Evolutionary conservation across 345 rosid species (phyloP).

Genomic region (Salix exigua): DNA sequence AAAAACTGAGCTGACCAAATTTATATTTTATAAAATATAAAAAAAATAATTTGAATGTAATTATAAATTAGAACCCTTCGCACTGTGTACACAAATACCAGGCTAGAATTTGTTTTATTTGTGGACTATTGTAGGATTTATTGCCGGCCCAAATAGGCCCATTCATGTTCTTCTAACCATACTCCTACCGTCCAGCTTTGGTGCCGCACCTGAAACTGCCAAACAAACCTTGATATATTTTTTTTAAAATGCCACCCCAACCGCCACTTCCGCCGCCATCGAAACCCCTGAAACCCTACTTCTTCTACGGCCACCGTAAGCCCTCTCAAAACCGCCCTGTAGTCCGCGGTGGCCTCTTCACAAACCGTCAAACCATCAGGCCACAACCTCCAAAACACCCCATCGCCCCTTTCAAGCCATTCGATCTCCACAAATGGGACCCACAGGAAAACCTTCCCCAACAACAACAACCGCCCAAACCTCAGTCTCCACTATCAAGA

Average conservation of each 20-base stretch:
- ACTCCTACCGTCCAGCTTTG: no score
- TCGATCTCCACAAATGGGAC: conserved; percentile 70
- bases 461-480: conserved; percentile 14
- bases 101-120: no score
- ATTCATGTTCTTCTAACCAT: no score
- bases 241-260: conserved; percentile 13
- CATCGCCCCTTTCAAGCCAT: conserved; percentile 28
- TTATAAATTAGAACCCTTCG: no score
- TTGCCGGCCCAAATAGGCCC: no score
- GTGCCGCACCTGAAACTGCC: no score
- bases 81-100: no score
- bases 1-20: no score
- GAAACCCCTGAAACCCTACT: conserved; percentile 47
- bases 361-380: conserved; percentile 54
- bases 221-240: no score
- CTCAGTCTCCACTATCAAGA: conserved; percentile 1
- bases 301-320: conserved; percentile 77
- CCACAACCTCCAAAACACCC: conserved; percentile 1
- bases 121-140: no score
- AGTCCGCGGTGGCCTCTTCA: conserved; percentile 74
- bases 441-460: conserved; percentile 38
- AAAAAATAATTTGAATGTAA: no score
- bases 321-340: conserved; percentile 78
- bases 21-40: no score
- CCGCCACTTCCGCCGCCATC: conserved; percentile 14